Percentiles rank a stretch among this genome's conserved stretches.
phyloP scores from a whole-genome alignment of 176 grass and related monocot species.

The Carex littledalei region DNA sequence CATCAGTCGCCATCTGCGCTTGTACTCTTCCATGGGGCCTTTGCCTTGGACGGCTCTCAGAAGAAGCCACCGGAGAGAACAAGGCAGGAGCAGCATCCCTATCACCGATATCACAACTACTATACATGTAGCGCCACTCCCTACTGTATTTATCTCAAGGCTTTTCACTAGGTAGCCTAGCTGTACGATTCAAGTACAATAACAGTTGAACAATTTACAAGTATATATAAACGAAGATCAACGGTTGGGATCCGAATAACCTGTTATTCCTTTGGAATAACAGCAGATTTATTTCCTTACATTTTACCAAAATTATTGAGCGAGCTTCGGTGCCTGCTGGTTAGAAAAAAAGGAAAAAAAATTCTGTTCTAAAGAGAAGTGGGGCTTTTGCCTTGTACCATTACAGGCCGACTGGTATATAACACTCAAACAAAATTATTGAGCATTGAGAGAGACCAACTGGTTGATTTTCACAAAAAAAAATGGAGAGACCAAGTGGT shows the following conservation, averaged over 20 bases:
- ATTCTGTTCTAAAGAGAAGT: too few species aligned
- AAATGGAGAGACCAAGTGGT: not conserved
- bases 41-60: conserved; percentile 83
- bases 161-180: conserved; percentile 71
- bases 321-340: not conserved
- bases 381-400: not conserved
- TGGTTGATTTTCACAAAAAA: too few species aligned
- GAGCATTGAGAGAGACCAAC: not conserved
- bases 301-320: too few species aligned
- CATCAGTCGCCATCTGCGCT: conserved; percentile 68
- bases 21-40: conserved; percentile 55
- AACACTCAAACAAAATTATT: not conserved
- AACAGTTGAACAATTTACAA: conserved; percentile 11
- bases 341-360: not conserved
- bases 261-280: not conserved
- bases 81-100: conserved; percentile 66
- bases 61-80: conserved; percentile 89
- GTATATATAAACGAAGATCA: not conserved
- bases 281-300: not conserved
- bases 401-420: not conserved
- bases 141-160: conserved; percentile 54
- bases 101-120: conserved; percentile 61
- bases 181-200: conserved; percentile 40
- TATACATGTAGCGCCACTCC: conserved; percentile 99
- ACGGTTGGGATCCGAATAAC: too few species aligned